Evolutionary conservation across 106 monocot genomes (phyloP), one percentile per base, ranked within the genome.

Genomic region (Posidonia australis): DNA sequence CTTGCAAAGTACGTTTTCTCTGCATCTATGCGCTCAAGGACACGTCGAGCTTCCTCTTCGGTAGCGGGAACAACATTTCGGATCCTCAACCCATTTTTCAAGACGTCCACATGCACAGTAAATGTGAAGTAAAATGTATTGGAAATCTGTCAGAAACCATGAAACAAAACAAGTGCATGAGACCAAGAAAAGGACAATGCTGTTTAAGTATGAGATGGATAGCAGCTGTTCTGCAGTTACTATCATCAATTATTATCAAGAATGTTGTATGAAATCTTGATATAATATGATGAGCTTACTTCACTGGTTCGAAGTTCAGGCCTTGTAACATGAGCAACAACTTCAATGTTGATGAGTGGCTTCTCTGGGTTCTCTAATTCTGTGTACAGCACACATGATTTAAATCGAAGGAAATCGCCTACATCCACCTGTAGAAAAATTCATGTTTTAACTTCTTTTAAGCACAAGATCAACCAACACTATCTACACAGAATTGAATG

Each of bases 61-160:
- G 90, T 90, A 6, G 87, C 84, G 10, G 96, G 96, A 70, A 96
- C 90, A 6, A 96, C 96, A 66, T 82, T 90, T 44, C 87, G 77
- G 30, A 96, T 87, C 70, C 67, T 76, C 66, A 82, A 31, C 11
- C 87, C 87, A 18, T 96, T 87, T 61, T 78, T 80, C 74, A 82
- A 60, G 29, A 75, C 70, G 44, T 90, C 80, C 10, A 59, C 64
- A 25, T 60, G 67, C 27, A 87, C 84, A 5, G 90, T 90, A 72
- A 90, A 96, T 14, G 90, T 96, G 82, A 96, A 96, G 72, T 87
- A 87, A 74, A 90, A 96, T 60, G 96, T 87, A 72, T 96, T 90
- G 26, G 96, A 90, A 13, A 96, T 78, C 96, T 96, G 90, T 30
- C 13, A 20, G 54, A 22, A 21, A 42, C 7, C 7, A 36, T 36